Evolutionary conservation across 2,329 filamentous ascomycete species (phyloP), one percentile per base, ranked within the genome.

Genomic region (Xenosphaeropsis pyriputrescens): DNA sequence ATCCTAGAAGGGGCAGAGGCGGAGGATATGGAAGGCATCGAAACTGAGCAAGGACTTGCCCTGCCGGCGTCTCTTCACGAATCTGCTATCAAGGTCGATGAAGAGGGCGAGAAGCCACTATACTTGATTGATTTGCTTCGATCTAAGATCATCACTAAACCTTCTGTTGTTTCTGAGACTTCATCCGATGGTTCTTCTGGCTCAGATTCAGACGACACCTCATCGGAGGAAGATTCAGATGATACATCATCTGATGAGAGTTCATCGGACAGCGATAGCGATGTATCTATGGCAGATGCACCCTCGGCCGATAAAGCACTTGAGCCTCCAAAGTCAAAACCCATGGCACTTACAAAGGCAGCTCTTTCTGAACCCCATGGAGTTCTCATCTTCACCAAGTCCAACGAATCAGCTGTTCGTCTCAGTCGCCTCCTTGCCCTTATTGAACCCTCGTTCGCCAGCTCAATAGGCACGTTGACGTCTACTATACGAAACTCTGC

Each of bases 331-430:
- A 34, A 19, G 26, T 36, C 14, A 36, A 41, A 34, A 26, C 34
- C 44, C 34, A 35, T 38, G 11, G 9, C 30, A 8, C 30, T 53
- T 59, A 44, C 47, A 55, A 14, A 60, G 65, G 19, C 62, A 62
- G 3, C 35, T 47, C 5, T 19, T 14, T 32, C 30, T 17, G 16
- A 32, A 32, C 30, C 47, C 22, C 45, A 44, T 2, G 52, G 53
- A 17, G 74, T 80, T 9, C 68, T 96, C 29, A 76, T 96, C 46
- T 96, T 96, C 56, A 88, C 86, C 34, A 85, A 85, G 49, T 93
- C 84, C 40, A 94, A 89, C 54, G 86, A 94, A 56, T 75, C 79
- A 14, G 85, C 89, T 1, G 70, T 83, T n/a, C 81, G 91, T 41
- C 70, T 96, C n/a, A 77, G 82, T 1, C 80, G 85, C 15, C 74